Conservation (phyloP, 208 protist species). For the Trichomonas tenax region DNA sequence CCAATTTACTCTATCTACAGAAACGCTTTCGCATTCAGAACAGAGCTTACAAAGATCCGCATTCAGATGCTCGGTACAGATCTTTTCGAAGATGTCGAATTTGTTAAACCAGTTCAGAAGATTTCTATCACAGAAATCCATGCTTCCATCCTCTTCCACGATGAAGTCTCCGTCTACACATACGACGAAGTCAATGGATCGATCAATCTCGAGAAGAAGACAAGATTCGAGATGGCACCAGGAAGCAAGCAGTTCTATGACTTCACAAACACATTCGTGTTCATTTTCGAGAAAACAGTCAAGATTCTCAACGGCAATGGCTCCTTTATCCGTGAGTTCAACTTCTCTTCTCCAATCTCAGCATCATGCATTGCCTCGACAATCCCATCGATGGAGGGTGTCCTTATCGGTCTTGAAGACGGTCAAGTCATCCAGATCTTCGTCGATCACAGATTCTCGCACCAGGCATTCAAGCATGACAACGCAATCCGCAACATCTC, state of each 20-base stretch:
- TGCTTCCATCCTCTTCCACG: background rate
- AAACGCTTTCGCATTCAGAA: background rate
- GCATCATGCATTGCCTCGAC: background rate
- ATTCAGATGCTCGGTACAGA: background rate
- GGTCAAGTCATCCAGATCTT: background rate
- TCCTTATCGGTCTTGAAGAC: slow-evolving; percentile 2
- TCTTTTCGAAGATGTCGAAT: slow-evolving; percentile 15
- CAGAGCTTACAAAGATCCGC: background rate
- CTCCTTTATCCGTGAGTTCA: background rate
- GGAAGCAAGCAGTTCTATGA: background rate
- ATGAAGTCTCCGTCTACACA: background rate
- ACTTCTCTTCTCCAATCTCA: background rate
- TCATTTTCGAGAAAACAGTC: background rate
- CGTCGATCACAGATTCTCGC: background rate
- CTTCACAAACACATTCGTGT: background rate
- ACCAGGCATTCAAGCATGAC: background rate
- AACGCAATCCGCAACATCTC: background rate
- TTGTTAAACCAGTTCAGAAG: background rate
- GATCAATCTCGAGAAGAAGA: background rate
- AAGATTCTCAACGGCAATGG: background rate
- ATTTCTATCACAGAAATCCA: background rate
- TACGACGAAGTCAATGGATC: background rate
- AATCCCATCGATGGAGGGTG: background rate
- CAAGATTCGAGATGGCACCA: background rate
- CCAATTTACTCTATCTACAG: background rate